Base-by-base conservation (phyloP, 257 asterid genomes). In the Fraxinus cuspidata region DNA sequence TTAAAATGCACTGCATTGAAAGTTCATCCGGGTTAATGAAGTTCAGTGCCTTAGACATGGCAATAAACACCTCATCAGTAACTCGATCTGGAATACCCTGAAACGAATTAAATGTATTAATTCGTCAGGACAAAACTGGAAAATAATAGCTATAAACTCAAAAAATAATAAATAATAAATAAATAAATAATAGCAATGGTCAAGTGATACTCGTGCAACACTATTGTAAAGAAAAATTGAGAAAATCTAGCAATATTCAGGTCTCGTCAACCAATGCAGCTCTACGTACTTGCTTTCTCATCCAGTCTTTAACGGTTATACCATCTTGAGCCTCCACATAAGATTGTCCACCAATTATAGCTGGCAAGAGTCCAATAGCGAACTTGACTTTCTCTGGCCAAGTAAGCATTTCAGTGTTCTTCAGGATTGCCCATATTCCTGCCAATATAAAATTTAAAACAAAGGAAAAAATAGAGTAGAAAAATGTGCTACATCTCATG, bases 241-340 rank as follows among this genome's bases (percentile, higher is more conserved):
- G 29, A 63, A 23, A 7, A 25, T 63, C 34, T 63, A 63, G 35
- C 18, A 25, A 25, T 27, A 23, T 60, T 23, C 7, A 25, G 5
- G 34, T 63, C 69, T 63, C 29, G 31, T 60, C 32, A 18, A 60
- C 68, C 27, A 25, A 10, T 9, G 32, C 32, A 60, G 8, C 32
- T 21, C 7, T 69, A 84, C 90, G 23, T 79, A 92, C 99, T 80
- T 92, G 98, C 84, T 93, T 89, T 78, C 81, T 89, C 99, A 96
- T 93, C 99, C 99, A 93, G 72, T 92, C 97, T 87, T 93, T 79
- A 65, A 96, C 98, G 4, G 97, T 90, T 77, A 96, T 84, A 70
- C 95, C 97, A 70, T 96, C 97, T 85, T 96, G 98, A 51, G 98
- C 99, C 84, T 96, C 99, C 11, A 96, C 98, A 79, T 93, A 96